phyloP scores from a whole-genome alignment of 305 asterid genomes.

The Fraxinus angustifolia region DNA sequence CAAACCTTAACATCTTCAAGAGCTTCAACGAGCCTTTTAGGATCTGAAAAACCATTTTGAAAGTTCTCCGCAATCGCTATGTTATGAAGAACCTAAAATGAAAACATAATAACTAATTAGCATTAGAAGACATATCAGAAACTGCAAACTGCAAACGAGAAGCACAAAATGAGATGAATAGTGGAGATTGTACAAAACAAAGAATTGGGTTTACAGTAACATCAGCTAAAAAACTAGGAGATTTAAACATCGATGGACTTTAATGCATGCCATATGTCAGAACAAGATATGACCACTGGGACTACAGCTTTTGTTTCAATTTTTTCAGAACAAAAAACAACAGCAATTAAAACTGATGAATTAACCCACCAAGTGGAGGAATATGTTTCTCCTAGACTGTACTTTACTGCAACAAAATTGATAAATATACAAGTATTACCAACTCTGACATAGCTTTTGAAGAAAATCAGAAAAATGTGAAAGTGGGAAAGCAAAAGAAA shows the following conservation, averaged over 20 bases:
- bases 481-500: neutral
- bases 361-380: neutral
- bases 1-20: slow-evolving; percentile 72
- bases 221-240: neutral
- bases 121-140: slow-evolving; percentile 9
- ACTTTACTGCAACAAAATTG: neutral
- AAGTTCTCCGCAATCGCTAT: slow-evolving; percentile 55
- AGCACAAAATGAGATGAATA: neutral
- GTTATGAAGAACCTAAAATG: slow-evolving; percentile 67
- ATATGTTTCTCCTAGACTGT: neutral
- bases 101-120: slow-evolving; percentile 11
- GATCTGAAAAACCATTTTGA: slow-evolving; percentile 73
- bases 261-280: neutral
- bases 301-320: neutral
- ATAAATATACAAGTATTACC: neutral
- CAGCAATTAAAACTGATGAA: neutral
- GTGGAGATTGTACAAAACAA: neutral
- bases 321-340: neutral
- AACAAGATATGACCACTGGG: neutral
- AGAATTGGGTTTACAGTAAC: neutral
- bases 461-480: neutral
- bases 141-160: neutral
- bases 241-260: neutral
- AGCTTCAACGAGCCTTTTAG: slow-evolving; percentile 62
- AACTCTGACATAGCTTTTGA: neutral